These are phyloP conservation scores for Tylopilus sp. DNA, from an alignment of 768 basidiomycete genomes.

Conservation along the genomic window DNA sequence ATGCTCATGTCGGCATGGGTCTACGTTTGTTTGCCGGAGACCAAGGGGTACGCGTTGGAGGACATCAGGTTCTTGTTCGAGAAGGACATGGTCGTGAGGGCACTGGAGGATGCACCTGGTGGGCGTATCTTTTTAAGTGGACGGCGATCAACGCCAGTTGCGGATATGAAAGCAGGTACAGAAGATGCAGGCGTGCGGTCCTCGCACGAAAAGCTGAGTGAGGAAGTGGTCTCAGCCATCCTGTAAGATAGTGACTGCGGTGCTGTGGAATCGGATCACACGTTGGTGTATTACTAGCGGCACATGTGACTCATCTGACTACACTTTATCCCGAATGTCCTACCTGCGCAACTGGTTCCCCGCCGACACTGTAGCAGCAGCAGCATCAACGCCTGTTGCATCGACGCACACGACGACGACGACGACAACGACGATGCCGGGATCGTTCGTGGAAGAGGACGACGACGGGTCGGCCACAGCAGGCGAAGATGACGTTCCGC, in stretches of 20 bases:
- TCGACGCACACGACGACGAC: no score
- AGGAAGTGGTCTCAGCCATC: not conserved
- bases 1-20: slow-evolving; percentile 34
- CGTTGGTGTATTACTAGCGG: no score
- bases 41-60: slow-evolving; percentile 37
- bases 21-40: slow-evolving; percentile 40
- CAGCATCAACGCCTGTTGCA: not conserved
- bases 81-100: slow-evolving; percentile 29
- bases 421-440: slow-evolving; percentile 18
- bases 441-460: slow-evolving; percentile 26
- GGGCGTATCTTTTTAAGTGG: slow-evolving; percentile 29
- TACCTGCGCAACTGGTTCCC: slow-evolving; percentile 65
- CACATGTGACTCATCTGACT: no score
- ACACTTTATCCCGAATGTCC: slow-evolving; percentile 28
- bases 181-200: not conserved
- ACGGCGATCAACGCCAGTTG: slow-evolving; percentile 27
- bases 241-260: not conserved
- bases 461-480: slow-evolving; percentile 38
- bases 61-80: slow-evolving; percentile 39
- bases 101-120: slow-evolving; percentile 34
- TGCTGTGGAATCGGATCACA: no score
- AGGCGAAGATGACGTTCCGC: slow-evolving; percentile 56
- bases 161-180: slow-evolving; percentile 13
- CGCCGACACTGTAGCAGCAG: no score
- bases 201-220: not conserved